Base-by-base conservation (phyloP, 805 yeast genomes). In the Saccharomycodes ludwigii region DNA sequence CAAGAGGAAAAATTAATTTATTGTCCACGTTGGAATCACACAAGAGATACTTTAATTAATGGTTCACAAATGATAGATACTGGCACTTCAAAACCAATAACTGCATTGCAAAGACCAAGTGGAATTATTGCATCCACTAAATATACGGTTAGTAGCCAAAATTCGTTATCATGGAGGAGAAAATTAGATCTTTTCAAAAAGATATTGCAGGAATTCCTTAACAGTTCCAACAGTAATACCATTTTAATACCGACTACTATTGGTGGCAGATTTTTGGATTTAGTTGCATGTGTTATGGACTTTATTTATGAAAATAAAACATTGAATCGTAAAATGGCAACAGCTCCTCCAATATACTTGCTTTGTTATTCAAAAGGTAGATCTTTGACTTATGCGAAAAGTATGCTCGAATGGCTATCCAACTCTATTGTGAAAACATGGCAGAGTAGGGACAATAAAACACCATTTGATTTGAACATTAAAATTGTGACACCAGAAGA, bases 341-440 rank as follows among this genome's bases (percentile, higher is more conserved):
- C 35, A 48, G 34, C 48, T 21, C 68, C 76, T 9, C 95, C 95
- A 0, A 74, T 91, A 7, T 60, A 81, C 21, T 65, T 84, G 35
- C 57, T 81, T n/a, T 73, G 94, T 3, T 76, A 73, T 44, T 75
- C 85, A 0, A 93, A 91, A 17, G 72, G 84, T 3, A 74, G 88
- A 46, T 66, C 78, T 4, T 54, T 91, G 35, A 68, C 78, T 17
- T 83, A 80, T 48, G 95, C 96, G 0, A 71, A 83, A 10, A 79
- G 85, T 34, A 80, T 91, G 77, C 58, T 88, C 18, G 98, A 91
- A 58, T 91, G 97, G 97, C 79, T 91, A 85, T 75, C 94, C 0
- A 71, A 88, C 0, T 67, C 76, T n/a, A 67, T 85, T n/a, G 69
- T 82, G 17, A 78, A 80, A 43, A 79, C 74, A 28, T 85, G 95